Conservation (phyloP, 495 filamentous ascomycete genomes). For the Friedmanniomyces simplex region DNA sequence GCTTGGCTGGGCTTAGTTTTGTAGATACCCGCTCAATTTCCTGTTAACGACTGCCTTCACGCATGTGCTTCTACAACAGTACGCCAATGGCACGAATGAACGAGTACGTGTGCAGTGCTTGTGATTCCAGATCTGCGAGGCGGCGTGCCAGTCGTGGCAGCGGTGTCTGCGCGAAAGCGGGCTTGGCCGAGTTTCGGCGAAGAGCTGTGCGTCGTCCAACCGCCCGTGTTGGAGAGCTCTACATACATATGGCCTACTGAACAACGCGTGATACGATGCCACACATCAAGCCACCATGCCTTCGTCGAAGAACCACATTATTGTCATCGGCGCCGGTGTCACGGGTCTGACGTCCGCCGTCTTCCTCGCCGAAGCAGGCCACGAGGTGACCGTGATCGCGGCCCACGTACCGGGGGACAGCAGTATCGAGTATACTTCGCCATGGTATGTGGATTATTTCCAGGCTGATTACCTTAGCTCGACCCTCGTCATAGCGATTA, state of each 20-base stretch:
- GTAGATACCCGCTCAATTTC: constrained; percentile 5
- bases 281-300: not conserved
- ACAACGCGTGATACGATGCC: not conserved
- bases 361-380: constrained; percentile 33
- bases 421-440: constrained; percentile 32
- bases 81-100: not conserved
- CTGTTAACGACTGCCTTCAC: not conserved
- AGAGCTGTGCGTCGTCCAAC: too few species aligned
- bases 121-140: too few species aligned
- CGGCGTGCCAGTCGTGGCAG: too few species aligned
- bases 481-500: too few species aligned
- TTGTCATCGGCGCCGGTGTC: constrained; percentile 33
- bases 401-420: constrained; percentile 34
- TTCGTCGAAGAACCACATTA: not conserved
- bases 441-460: constrained; percentile 24
- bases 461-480: not conserved
- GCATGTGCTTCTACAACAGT: not conserved
- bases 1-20: not conserved
- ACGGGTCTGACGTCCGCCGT: constrained; percentile 40
- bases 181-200: too few species aligned
- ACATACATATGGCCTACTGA: too few species aligned
- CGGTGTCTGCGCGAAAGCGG: too few species aligned
- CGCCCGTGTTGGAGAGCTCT: too few species aligned
- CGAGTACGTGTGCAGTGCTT: too few species aligned
- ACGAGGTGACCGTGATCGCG: constrained; percentile 37